Conservation (phyloP, 2,329 filamentous ascomycete genomes). For the Diaporthe aspalathi region DNA sequence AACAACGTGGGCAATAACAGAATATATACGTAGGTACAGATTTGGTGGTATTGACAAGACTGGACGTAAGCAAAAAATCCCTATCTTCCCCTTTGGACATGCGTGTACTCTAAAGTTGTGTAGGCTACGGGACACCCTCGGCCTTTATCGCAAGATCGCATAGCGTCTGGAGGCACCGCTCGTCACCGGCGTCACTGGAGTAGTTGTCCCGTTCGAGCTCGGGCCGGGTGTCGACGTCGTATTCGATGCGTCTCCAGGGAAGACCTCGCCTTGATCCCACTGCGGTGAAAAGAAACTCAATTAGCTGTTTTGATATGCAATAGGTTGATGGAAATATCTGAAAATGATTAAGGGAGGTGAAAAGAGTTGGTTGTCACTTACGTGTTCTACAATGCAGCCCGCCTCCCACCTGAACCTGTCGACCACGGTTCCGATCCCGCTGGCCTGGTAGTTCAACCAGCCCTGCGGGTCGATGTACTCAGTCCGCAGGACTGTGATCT, state of each 20-base stretch:
- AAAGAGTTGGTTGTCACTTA: conserved; percentile 26
- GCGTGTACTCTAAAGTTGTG: rapidly evolving
- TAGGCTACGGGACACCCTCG: rapidly evolving
- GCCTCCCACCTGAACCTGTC: conserved; percentile 43
- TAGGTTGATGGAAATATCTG: no score
- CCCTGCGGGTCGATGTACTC: conserved; percentile 39
- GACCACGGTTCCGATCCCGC: conserved; percentile 39
- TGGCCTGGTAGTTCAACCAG: conserved; percentile 41
- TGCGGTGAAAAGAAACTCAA: neutral
- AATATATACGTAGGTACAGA: neutral
- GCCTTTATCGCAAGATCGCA: neutral
- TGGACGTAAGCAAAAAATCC: neutral
- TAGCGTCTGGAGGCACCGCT: neutral
- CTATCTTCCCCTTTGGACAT: neutral
- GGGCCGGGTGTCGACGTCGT: neutral
- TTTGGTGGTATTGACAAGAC: neutral
- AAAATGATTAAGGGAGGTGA: neutral
- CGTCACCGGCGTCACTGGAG: neutral
- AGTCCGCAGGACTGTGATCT: conserved; percentile 39
- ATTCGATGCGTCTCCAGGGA: neutral
- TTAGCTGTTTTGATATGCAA: rapidly evolving
- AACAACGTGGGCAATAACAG: no score
- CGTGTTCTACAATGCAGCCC: conserved; percentile 45
- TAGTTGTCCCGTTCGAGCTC: neutral
- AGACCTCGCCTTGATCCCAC: conserved; percentile 21